phyloP scores from a whole-genome alignment of 1,139 yeast genomes.

The Saccharomyces hybrid region DNA sequence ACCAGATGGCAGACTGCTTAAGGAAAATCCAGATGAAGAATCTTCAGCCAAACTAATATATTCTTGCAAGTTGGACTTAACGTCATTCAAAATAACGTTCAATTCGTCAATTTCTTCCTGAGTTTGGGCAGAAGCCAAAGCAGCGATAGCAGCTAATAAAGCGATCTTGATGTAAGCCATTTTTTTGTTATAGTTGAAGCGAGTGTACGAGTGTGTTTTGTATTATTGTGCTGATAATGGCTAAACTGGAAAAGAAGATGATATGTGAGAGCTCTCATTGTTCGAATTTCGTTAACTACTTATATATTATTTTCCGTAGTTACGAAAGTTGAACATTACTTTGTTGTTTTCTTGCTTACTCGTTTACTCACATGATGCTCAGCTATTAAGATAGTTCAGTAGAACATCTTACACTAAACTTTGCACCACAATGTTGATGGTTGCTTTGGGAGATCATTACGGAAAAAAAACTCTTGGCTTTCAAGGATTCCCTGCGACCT shows the following conservation, averaged over 20 bases:
- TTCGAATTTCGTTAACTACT: not conserved
- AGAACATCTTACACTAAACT: not conserved
- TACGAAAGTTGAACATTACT: not conserved
- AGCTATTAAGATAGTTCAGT: not conserved
- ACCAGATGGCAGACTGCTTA: slow-evolving; percentile 4
- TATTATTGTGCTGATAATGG: not conserved
- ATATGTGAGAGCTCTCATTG: not conserved
- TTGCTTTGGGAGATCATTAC: not conserved
- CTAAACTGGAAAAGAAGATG: not conserved
- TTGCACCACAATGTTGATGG: not conserved
- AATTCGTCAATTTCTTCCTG: slow-evolving; percentile 9
- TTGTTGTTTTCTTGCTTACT: not conserved
- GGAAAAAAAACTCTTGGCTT: not conserved
- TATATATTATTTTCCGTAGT: not conserved
- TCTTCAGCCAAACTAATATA: slow-evolving; percentile 2
- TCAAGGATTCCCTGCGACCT: not conserved
- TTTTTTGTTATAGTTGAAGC: not conserved
- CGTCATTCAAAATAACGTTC: slow-evolving; percentile 5
- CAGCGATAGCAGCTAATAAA: slow-evolving; percentile 12
- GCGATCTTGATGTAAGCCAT: slow-evolving; percentile 6
- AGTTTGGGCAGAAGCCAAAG: slow-evolving; percentile 6
- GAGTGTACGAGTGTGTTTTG: not conserved
- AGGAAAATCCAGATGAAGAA: slow-evolving; percentile 4
- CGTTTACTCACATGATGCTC: not conserved
- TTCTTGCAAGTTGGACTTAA: slow-evolving; percentile 2